These are phyloP conservation scores for Hypoxylon sp. DNA, from an alignment of 2,329 filamentous ascomycete species.

Conservation along the genomic window DNA sequence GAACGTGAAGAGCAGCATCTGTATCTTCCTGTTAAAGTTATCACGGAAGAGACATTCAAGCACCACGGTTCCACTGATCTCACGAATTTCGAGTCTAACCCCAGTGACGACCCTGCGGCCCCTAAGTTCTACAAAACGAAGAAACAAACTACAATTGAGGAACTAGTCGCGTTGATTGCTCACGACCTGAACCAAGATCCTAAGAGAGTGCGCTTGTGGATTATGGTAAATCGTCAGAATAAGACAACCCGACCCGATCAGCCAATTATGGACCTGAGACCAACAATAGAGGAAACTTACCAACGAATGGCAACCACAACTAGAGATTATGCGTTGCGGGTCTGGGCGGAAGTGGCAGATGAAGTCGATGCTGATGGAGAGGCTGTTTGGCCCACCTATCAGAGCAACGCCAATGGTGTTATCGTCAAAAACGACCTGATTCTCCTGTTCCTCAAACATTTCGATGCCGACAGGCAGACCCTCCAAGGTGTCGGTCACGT, in stretches of 20 bases:
- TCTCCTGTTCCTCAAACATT: constrained; percentile 92
- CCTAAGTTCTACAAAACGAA: constrained; percentile 81
- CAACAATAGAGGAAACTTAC: constrained; percentile 81
- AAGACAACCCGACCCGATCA: constrained; percentile 94
- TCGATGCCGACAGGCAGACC: constrained; percentile 82
- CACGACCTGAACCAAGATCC: constrained; percentile 77
- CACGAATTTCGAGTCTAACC: constrained; percentile 74
- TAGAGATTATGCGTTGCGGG: constrained; percentile 80
- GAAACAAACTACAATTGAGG: constrained; percentile 79
- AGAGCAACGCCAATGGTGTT: constrained; percentile 69
- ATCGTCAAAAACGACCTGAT: constrained; percentile 75
- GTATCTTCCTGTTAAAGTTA: constrained; percentile 86
- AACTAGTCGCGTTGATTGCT: constrained; percentile 80
- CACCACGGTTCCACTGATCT: constrained; percentile 89
- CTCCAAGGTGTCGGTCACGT: constrained; percentile 84
- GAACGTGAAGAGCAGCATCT: constrained; percentile 95
- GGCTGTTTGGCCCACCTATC: constrained; percentile 78
- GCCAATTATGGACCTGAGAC: constrained; percentile 81
- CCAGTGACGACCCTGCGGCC: constrained; percentile 72
- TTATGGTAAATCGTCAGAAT: constrained; percentile 98
- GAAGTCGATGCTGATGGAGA: constrained; percentile 77
- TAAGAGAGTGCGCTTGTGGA: constrained; percentile 85
- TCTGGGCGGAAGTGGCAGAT: constrained; percentile 88
- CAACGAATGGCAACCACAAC: constrained; percentile 65
- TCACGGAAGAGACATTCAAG: constrained; percentile 85